Base-by-base conservation (phyloP, 345 rosid genomes). In the Laguncularia racemosa region DNA sequence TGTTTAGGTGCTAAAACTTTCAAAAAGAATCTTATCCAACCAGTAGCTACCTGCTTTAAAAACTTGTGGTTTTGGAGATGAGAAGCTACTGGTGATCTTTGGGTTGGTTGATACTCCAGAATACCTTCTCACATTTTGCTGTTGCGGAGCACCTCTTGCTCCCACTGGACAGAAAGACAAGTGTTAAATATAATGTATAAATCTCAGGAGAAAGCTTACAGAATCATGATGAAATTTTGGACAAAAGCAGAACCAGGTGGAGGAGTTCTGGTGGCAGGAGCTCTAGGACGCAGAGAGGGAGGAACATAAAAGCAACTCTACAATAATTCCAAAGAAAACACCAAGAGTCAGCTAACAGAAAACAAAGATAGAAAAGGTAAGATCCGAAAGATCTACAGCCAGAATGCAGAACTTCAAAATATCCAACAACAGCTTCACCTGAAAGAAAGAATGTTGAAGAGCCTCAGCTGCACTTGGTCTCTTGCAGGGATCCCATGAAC, bases 191-290 rank as follows among this genome's bases (percentile, higher is more conserved):
- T 51, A 28, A 33, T 4, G 40, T 7, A 23, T 57, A 20, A 65
- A 40, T 54, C 46, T 48, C 53, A 45, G 2, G 11, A 6, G 16
- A 12, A 55, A 33, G 18, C n/a, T 20, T 18, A 14, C 13, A 23
- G 16, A 23, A 49, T 33, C 3, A 33, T 10, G 53, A 48, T 12
- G 1, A 2, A 2, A 43, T 44, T 16, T 19, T 1, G 50, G 62
- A 59, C 38, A 43, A 44, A 20, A 28, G 64, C 67, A 46, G 40
- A 47, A 79, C 96, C 89, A 61, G 91, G 73, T 13, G 89, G 87
- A 56, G 92, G 88, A 9, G 91, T 85, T 65, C 93, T 73, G 52
- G 69, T 53, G 44, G 44, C 28, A 33, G 51, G 10, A 3, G 33
- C 20, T 53, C 55, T 62, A 3, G 60, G 26, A 20, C 64, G 67